These are phyloP conservation scores for Yamadazyma trypodendri DNA, from an alignment of 1,139 yeast species.

Conservation along the genomic window DNA sequence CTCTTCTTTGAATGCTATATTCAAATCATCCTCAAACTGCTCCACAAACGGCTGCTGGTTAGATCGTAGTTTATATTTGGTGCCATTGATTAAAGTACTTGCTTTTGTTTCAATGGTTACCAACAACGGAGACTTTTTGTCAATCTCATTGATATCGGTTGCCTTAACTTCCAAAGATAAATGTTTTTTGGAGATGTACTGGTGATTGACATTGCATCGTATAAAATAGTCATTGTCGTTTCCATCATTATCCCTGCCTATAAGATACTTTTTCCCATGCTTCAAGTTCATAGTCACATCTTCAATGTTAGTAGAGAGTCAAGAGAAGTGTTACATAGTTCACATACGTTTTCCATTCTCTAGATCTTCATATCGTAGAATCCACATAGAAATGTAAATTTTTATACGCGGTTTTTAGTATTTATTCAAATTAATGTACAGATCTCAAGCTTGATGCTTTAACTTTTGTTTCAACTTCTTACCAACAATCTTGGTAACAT, in stretches of 20 bases:
- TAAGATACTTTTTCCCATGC: conserved; percentile 20
- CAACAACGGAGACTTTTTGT: conserved; percentile 18
- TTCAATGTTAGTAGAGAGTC: not conserved
- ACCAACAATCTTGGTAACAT: conserved; percentile 49
- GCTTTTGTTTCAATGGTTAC: conserved; percentile 32
- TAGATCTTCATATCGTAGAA: conserved; percentile 10
- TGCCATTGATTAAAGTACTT: conserved; percentile 29
- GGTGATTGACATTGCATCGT: conserved; percentile 17
- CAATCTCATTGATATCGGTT: conserved; percentile 4
- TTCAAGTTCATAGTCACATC: conserved; percentile 6
- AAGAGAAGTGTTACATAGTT: too few species aligned
- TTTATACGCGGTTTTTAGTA: not conserved
- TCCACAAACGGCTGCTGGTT: conserved; percentile 16
- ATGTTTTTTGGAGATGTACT: conserved; percentile 33
- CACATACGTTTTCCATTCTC: conserved; percentile 11
- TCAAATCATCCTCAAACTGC: conserved; percentile 16
- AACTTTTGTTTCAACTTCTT: conserved; percentile 29
- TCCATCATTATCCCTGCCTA: conserved; percentile 35
- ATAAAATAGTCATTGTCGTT: conserved; percentile 20
- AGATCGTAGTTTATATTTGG: conserved; percentile 22
- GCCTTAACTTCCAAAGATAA: conserved; percentile 19
- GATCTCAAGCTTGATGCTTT: conserved; percentile 8
- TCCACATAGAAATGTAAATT: conserved; percentile 11
- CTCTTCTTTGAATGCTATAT: conserved; percentile 21
- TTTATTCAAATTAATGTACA: conserved; percentile 8